Conservation (phyloP, 345 rosid genomes). For the Gossypium herbaceum region DNA sequence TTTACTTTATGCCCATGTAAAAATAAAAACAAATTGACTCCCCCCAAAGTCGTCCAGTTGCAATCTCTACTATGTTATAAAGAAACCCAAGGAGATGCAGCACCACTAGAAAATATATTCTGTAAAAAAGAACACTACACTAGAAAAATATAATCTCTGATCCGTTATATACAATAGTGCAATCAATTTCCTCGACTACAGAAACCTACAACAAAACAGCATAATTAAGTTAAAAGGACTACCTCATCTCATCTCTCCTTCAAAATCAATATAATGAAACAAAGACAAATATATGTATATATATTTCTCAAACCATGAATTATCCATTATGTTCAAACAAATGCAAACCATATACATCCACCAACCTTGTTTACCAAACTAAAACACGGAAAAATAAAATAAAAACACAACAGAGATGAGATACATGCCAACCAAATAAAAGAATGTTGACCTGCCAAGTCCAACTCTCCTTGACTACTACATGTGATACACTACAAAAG, state of each 20-base stretch:
- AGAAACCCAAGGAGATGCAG: too few relatives aligned
- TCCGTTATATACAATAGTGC: too few relatives aligned
- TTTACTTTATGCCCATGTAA: too few relatives aligned
- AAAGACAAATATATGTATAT: neutral
- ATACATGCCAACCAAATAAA: slow-evolving; percentile 30
- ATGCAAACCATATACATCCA: slow-evolving; percentile 31
- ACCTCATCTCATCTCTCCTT: neutral
- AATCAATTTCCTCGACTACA: too few relatives aligned
- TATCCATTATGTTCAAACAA: slow-evolving; percentile 23
- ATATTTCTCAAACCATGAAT: slow-evolving; percentile 16
- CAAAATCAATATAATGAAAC: neutral
- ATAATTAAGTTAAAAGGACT: neutral
- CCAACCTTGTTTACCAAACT: slow-evolving; percentile 17
- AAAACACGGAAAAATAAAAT: neutral
- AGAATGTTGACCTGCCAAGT: slow-evolving; percentile 30
- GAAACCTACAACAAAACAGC: neutral
- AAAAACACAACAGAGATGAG: slow-evolving; percentile 24
- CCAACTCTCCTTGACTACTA: slow-evolving; percentile 30
- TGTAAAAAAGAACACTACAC: too few relatives aligned
- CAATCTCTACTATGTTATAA: too few relatives aligned
- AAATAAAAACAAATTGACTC: too few relatives aligned
- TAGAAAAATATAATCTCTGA: too few relatives aligned
- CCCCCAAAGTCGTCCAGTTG: too few relatives aligned
- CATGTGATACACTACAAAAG: slow-evolving; percentile 30
- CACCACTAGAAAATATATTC: too few relatives aligned